These are phyloP conservation scores for Melampsora abietis-canadensis DNA, from an alignment of 1,284 basidiomycete genomes.

Conservation along the genomic window DNA sequence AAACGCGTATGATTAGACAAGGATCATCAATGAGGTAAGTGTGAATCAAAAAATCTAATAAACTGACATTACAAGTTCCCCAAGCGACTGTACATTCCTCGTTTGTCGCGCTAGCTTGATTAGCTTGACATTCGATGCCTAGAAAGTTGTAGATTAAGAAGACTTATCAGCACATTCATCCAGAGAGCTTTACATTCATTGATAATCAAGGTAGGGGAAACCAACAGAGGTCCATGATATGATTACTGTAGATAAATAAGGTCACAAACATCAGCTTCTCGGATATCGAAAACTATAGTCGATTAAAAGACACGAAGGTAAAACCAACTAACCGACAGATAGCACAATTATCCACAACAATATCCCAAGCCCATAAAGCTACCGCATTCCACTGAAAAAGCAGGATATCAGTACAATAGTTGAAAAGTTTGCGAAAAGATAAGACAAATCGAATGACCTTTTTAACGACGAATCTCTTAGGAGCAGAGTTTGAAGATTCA, in stretches of 20 bases:
- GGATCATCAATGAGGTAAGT: no score
- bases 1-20: background rate
- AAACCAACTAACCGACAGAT: constrained; percentile 34
- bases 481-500: constrained; percentile 9
- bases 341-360: constrained; percentile 43
- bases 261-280: constrained; percentile 50
- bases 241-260: constrained; percentile 83
- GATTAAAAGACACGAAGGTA: constrained; percentile 3
- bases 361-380: constrained; percentile 43
- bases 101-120: constrained; percentile 90
- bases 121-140: constrained; percentile 99
- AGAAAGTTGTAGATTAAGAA: constrained; percentile 37
- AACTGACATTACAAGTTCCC: constrained; percentile 93
- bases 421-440: background rate
- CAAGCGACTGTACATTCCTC: constrained; percentile 99
- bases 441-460: constrained; percentile 21
- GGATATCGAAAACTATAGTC: background rate
- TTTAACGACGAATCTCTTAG: constrained; percentile 42
- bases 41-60: no score
- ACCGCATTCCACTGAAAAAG: constrained; percentile 41
- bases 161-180: constrained; percentile 37
- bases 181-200: background rate
- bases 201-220: constrained; percentile 37
- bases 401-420: background rate
- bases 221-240: constrained; percentile 97